Evolutionary conservation across 2,329 filamentous ascomycete species (phyloP), one percentile per base, ranked within the genome.

Genomic region (Penicillium sp.): DNA sequence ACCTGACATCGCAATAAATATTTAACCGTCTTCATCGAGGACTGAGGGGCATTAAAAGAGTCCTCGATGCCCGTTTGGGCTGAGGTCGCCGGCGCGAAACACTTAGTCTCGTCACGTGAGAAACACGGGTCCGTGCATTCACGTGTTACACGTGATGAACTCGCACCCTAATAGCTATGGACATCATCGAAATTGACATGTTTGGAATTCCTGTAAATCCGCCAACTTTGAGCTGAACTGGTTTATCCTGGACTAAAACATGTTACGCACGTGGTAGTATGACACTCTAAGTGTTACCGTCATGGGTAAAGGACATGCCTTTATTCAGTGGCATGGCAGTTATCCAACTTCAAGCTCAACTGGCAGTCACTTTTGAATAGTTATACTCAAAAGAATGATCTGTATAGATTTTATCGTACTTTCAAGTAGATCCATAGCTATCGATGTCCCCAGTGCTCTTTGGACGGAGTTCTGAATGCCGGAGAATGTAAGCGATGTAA

Each of bases 81-180:
- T n/a, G 25, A 18, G 30, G 30, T 42, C 38, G 22, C 25, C 4
- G n/a, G 25, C 38, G 38, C 18, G 1, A 12, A 30, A 34, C 5
- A 14, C n/a, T n/a, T n/a, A 18, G 2, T 2, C 0, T 1, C 0
- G 0, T 42, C 38, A 47, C 40, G 40, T 43, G 39, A 11, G 0
- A 29, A 18, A 9, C 18, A 43, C 27, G 2, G 19, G 2, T 12
- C 1, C 25, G 9, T 13, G 12, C 7, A 6, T 12, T 30, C 33
- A 22, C 27, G 37, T 42, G 14, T 11, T 8, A 2, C 46, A 49
- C 46, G 41, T 49, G 46, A 49, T 12, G 0, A 7, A 8, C 1
- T 2, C 14, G n/a, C 40, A 49, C 46, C 46, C 46, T 49, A 49
- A 49, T 7, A 33, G 36, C 34, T 42, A 19, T 3, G 22, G n/a